These are phyloP conservation scores for Aspergillus japonicus DNA, from an alignment of 2,329 filamentous ascomycete species.

Conservation along the genomic window DNA sequence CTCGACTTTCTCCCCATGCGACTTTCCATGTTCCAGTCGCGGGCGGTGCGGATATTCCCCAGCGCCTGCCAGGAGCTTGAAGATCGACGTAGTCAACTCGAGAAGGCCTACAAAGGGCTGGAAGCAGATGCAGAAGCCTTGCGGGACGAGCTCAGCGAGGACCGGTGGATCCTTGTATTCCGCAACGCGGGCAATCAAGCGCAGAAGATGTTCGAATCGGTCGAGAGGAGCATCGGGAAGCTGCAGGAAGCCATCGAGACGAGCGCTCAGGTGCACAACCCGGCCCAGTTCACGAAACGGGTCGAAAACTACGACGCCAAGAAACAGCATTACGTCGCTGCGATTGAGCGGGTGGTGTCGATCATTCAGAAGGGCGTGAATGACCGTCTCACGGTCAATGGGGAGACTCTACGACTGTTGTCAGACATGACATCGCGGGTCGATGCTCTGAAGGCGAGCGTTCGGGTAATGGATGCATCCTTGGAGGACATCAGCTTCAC, in stretches of 20 bases:
- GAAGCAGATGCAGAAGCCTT: conserved; percentile 88
- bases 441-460: conserved; percentile 71
- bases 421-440: conserved; percentile 82
- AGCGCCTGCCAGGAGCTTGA: conserved; percentile 88
- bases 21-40: conserved; percentile 76
- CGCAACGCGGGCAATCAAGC: conserved; percentile 88
- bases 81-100: conserved; percentile 69
- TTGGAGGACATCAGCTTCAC: conserved; percentile 67
- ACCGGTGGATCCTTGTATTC: conserved; percentile 95
- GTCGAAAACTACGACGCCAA: conserved; percentile 94
- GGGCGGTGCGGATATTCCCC: conserved; percentile 77
- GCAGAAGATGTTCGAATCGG: conserved; percentile 94
- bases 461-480: conserved; percentile 70
- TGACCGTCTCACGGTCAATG: conserved; percentile 93
- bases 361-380: conserved; percentile 96
- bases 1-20: conserved; percentile 96
- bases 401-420: conserved; percentile 84
- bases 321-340: conserved; percentile 88
- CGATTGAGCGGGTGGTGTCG: conserved; percentile 83
- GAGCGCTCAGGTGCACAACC: conserved; percentile 70
- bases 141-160: conserved; percentile 86
- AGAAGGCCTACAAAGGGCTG: conserved; percentile 82
- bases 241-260: conserved; percentile 76
- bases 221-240: conserved; percentile 81
- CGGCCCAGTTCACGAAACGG: conserved; percentile 70